phyloP scores from a whole-genome alignment of 495 filamentous ascomycete genomes.

The Penicillium soppii region DNA sequence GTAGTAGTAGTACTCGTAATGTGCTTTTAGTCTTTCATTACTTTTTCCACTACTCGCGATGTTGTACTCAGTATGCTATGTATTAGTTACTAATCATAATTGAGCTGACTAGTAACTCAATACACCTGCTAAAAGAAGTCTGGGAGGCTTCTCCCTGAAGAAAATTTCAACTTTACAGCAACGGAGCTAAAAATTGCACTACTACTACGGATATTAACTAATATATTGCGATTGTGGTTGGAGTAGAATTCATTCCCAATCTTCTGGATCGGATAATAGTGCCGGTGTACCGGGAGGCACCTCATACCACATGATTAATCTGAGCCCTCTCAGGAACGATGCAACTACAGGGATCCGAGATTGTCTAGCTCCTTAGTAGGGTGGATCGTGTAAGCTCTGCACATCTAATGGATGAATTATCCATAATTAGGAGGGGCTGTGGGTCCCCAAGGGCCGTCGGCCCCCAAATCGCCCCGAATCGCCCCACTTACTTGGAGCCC shows the following conservation, averaged over 20 bases:
- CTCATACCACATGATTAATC: not conserved
- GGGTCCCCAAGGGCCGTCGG: not conserved
- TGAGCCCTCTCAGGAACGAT: not conserved
- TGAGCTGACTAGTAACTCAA: too few relatives aligned
- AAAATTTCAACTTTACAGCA: not conserved
- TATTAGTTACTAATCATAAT: too few relatives aligned
- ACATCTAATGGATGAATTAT: not conserved
- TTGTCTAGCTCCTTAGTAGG: not conserved
- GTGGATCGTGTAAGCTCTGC: not conserved
- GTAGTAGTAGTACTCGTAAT: too few relatives aligned
- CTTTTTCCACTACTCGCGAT: too few relatives aligned
- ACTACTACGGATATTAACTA: not conserved
- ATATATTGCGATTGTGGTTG: not conserved
- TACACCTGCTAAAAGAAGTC: too few relatives aligned
- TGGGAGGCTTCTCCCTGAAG: not conserved
- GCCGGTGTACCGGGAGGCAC: not conserved
- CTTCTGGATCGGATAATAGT: too few relatives aligned
- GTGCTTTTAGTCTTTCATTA: too few relatives aligned
- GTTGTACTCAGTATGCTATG: too few relatives aligned
- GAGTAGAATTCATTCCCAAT: not conserved
- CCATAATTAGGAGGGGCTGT: not conserved
- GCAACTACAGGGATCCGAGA: not conserved
- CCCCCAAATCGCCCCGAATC: not conserved
- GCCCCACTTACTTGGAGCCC: conserved; percentile 3
- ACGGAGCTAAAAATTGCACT: not conserved